Evolutionary conservation across 1,139 yeast species (phyloP), one percentile per base, ranked within the genome.

Genomic region (Candida buenavistaensis): DNA sequence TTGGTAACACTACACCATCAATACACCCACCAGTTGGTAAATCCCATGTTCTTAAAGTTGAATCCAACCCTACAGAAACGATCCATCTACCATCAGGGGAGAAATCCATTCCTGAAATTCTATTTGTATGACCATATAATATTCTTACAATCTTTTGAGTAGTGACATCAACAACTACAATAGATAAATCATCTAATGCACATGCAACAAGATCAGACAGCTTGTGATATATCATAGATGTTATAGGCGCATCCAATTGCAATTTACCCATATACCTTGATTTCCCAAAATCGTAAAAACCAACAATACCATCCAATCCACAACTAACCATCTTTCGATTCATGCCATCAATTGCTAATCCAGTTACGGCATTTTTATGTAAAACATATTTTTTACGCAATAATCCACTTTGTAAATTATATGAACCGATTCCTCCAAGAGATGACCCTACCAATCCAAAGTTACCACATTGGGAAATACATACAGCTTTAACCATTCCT

Each of bases 11-110:
- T 11, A 92, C 82, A 44, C 97, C 97, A 62, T 94, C 98, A 40
- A 94, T 89, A 59, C 97, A 90, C 1, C 92, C 89, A 33, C 98
- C 98, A 3, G 97, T 85, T 22, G 98, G 97, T 41, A 94, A 73
- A 57, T 94, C 98, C 98, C 98, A 94, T 0, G 97, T 89, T 52
- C 98, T 75, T 36, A 94, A 72, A 0, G 98, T 90, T 2, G 88
- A 73, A 57, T 94, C 99, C 41, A 90, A 68, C 1, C 89, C 76
- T 0, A 88, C 80, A 15, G 95, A 81, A 9, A 94, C 82, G 28
- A 94, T 67, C 97, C 97, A 94, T 58, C 97, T 78, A 25, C 97
- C 97, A 57, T 90, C 95, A 3, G 96, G 95, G 6, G 95, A 82
- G 52, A 92, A 92, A 55, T 88, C 97, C 59, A 92, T 62, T 1